Base-by-base conservation (phyloP, 2,329 filamentous ascomycete species). In the Botryotinia narcissicola region DNA sequence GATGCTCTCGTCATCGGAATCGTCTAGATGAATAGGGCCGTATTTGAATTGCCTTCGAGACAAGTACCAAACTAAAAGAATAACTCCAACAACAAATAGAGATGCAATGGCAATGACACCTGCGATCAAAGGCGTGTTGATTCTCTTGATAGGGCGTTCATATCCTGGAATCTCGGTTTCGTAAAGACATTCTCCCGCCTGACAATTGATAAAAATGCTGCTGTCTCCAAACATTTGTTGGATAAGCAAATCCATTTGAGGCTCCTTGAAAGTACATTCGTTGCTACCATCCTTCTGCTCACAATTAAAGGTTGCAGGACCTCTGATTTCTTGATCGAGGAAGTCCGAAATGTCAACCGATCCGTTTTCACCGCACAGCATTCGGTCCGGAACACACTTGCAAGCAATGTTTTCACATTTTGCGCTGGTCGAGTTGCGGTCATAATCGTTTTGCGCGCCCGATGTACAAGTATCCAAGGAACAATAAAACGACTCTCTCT, bases 41-140 rank as follows among this genome's bases (percentile, higher is more conserved):
- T 89, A 91, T 83, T 81, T 88, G 78, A 88, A 85, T 77, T 87
- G 90, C 78, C 94, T 90, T 74, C 94, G 90, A 12, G 94, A 94
- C 9, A 98, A 85, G 81, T 97, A 97, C 94, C 95, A 99, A 32
- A 94, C 90, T 1, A 90, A 80, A 25, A 98, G 84, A 66, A 98
- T 93, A 69, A 95, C 89, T 1, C 90, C 93, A n/a, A 97, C 94
- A 20, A 99, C 86, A 80, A 98, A 97, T 0, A 99, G 86, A 0
- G 92, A 92, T 79, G 90, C 93, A 10, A 89, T 92, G 37, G 94
- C 95, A 79, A 99, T 98, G 64, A 98, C 93, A 22, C 93, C 92
- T 18, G 97, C 95, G 78, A 99, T 99, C 67, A 99, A 87, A 4
- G 95, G 96, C 0, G 95, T 98, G 82, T 99, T 99, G 84, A 99